phyloP scores from a whole-genome alignment of 495 filamentous ascomycete species.

The Penicillium manginii region DNA sequence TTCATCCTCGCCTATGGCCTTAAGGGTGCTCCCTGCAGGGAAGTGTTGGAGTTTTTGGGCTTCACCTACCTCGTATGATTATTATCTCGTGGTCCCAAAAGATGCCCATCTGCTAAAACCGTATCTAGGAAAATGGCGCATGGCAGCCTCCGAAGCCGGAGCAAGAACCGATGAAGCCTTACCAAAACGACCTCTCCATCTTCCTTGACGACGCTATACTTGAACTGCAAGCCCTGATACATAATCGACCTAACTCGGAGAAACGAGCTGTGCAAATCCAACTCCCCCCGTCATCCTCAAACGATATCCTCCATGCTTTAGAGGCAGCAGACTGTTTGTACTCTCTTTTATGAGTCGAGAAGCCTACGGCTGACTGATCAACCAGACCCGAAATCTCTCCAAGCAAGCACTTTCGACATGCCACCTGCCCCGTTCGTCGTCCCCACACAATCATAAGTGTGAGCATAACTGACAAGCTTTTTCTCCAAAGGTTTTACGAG shows the following conservation, averaged over 20 bases:
- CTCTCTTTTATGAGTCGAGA: neutral
- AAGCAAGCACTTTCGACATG: constrained; percentile 40
- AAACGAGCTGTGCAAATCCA: constrained; percentile 40
- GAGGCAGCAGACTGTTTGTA: constrained; percentile 55
- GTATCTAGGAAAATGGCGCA: constrained; percentile 35
- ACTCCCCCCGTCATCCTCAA: constrained; percentile 34
- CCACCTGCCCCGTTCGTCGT: constrained; percentile 40
- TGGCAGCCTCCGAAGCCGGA: constrained; percentile 54
- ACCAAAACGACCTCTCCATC: constrained; percentile 46
- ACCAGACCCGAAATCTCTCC: constrained; percentile 36
- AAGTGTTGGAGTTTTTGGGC: constrained; percentile 64
- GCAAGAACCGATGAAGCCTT: constrained; percentile 40
- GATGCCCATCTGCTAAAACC: constrained; percentile 17
- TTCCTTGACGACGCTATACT: constrained; percentile 59
- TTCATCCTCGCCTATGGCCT: constrained; percentile 71
- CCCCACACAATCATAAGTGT: neutral
- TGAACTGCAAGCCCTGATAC: constrained; percentile 54
- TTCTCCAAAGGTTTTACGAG: constrained; percentile 40
- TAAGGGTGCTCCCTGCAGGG: constrained; percentile 57
- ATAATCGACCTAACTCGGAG: constrained; percentile 49
- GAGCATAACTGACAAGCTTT: constrained; percentile 15
- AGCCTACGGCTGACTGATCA: constrained; percentile 3
- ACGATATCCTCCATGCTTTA: constrained; percentile 47
- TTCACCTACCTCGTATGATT: constrained; percentile 46
- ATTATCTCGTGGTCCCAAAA: neutral